Conservation (phyloP, 164 flowering plant species). For the Berberis thunbergii region DNA sequence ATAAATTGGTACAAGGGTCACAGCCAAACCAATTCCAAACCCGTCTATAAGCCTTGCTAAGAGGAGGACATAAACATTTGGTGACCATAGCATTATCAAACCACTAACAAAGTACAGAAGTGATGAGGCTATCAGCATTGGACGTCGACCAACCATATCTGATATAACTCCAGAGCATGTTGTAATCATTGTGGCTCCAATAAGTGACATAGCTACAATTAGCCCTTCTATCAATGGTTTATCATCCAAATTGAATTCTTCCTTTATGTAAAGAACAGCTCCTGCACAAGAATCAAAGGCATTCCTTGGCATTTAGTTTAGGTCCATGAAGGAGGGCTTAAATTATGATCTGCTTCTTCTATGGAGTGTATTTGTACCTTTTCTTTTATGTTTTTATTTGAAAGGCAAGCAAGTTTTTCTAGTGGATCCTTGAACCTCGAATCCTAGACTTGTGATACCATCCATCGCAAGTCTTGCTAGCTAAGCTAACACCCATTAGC, state of each 20-base stretch:
- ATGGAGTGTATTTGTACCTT: no score
- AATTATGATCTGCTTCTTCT: no score
- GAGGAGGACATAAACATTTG: constrained; percentile 78
- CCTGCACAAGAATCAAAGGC: constrained; percentile 28
- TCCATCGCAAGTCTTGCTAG: no score
- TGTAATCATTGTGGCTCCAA: constrained; percentile 80
- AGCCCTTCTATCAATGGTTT: constrained; percentile 66
- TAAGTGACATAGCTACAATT: constrained; percentile 87
- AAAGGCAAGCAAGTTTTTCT: no score
- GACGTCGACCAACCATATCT: constrained; percentile 82
- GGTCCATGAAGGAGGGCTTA: no score
- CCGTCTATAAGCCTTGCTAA: constrained; percentile 82
- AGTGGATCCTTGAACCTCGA: no score
- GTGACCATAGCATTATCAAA: constrained; percentile 87
- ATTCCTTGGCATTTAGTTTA: no score
- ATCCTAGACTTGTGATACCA: no score
- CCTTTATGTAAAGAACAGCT: constrained; percentile 66
- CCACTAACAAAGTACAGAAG: constrained; percentile 70
- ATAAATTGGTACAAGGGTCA: constrained; percentile 79
- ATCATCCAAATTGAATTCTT: constrained; percentile 44
- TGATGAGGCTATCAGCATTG: constrained; percentile 79
- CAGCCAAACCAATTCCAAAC: constrained; percentile 83
- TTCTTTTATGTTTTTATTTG: no score
- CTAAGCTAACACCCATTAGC: no score
- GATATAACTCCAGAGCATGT: constrained; percentile 78